Evolutionary conservation across 768 basidiomycete genomes (phyloP).

Genomic region (Phaeolepiota aurea): DNA sequence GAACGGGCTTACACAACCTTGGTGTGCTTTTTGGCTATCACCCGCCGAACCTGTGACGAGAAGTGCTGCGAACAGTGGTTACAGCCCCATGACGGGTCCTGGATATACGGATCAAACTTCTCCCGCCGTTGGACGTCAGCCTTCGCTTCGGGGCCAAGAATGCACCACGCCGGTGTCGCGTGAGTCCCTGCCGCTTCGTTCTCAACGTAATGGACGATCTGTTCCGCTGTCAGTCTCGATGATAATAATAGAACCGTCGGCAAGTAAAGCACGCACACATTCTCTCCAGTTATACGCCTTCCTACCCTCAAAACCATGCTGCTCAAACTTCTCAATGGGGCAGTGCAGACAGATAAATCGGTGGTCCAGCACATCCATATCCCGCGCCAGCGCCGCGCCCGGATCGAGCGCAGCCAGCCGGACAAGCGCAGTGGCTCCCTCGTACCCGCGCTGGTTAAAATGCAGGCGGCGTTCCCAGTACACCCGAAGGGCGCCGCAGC

Average conservation of each 20-base stretch:
- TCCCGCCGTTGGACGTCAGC: constrained; percentile 8
- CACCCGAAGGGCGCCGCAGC: constrained; percentile 9
- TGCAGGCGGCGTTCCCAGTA: constrained; percentile 11
- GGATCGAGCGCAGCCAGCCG: constrained; percentile 10
- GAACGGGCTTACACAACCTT: not conserved
- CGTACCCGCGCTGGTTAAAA: constrained; percentile 11
- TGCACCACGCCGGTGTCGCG: constrained; percentile 7
- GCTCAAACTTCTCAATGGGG: not conserved
- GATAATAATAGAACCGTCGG: no score
- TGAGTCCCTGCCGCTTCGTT: not conserved
- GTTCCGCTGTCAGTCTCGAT: no score
- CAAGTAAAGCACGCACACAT: no score
- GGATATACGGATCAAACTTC: constrained; percentile 5
- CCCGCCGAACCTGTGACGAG: constrained; percentile 4
- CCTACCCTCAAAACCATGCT: constrained; percentile 1
- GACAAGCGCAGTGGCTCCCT: constrained; percentile 10
- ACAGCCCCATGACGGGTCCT: constrained; percentile 8
- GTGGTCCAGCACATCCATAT: constrained; percentile 10
- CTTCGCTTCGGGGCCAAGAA: constrained; percentile 9
- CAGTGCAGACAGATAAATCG: constrained; percentile 7
- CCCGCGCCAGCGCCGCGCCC: constrained; percentile 6
- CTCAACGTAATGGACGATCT: not conserved
- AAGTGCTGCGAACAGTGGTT: constrained; percentile 11
- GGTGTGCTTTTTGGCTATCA: not conserved
- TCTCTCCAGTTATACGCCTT: not conserved